Evolutionary conservation across 148 eudicot genomes (phyloP), one percentile per base, ranked within the genome.

Genomic region (Camellia lanceoleosa): DNA sequence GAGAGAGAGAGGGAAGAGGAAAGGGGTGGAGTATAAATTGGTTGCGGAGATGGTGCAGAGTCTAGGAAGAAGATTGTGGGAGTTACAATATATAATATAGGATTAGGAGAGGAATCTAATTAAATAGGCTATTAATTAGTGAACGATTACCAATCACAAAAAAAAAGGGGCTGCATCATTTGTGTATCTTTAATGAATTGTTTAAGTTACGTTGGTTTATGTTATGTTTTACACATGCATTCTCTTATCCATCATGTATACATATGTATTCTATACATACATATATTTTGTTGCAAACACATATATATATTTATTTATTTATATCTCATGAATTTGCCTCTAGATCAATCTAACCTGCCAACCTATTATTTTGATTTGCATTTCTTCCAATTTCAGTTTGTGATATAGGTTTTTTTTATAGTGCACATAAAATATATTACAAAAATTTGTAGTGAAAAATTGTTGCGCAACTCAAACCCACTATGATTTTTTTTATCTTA

Each of bases 111-210:
- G 82, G 83, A 82, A 80, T 80, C 55, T 12, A 11, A 69, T 18
- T 82, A 49, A 52, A 71, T 78, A 68, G 42, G 60, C n/a, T 43
- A 30, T 82, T 87, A 82, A 89, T 83, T 86, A 78, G 23, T 74
- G 62, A 81, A 80, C 89, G 82, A 85, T 87, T 89, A 75, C 88
- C 89, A 82, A 82, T 76, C 76, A 68, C 60, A 19, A 70, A 79
- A 60, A 13, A 61, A 72, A 30, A 0, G 38, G 12, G 84, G 88
- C 79, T 84, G 84, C 77, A 82, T 80, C 85, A 68, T 77, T 81
- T 63, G 74, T 55, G 56, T 18, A 30, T 43, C 82, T 70, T 80
- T 84, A 83, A 80, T 80, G 83, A 30, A 1, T 78, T 63, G 65
- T 6, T 70, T 71, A 63, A 49, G 84, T 76, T 82, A 82, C 76